phyloP scores from a whole-genome alignment of 1,139 yeast genomes.

The Lodderomyces parapsilosis region DNA sequence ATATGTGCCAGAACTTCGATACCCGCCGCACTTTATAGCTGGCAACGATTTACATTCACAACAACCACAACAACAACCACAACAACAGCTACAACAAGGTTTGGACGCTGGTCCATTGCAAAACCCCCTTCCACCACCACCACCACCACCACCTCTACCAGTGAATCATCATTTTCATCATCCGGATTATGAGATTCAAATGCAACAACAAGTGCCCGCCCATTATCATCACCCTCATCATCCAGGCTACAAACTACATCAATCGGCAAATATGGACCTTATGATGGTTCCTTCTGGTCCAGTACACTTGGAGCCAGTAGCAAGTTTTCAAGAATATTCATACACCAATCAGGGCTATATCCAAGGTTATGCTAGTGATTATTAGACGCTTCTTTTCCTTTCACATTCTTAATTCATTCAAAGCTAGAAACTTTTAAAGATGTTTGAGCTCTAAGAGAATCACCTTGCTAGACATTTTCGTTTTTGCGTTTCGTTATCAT shows the following conservation, averaged over 20 bases:
- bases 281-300: constrained; percentile 14
- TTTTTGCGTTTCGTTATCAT: background rate
- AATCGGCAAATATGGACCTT: constrained; percentile 18
- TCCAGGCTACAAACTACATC: constrained; percentile 14
- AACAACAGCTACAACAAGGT: background rate
- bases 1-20: background rate
- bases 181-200: background rate
- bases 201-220: constrained; percentile 1
- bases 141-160: background rate
- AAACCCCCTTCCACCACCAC: background rate
- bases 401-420: background rate
- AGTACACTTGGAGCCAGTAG: background rate
- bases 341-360: constrained; percentile 13
- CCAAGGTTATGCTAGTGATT: constrained; percentile 10
- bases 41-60: background rate
- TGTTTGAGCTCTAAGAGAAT: background rate
- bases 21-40: background rate
- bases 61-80: constrained; percentile 1
- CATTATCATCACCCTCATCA: constrained; percentile 1
- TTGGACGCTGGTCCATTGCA: background rate
- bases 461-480: background rate
- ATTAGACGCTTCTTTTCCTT: background rate
- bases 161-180: background rate
- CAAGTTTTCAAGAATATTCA: background rate
- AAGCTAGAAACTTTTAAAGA: background rate